Percentiles rank a stretch among this genome's conserved stretches.
These are phyloP conservation scores for Candida morakotiae DNA, from an alignment of 805 yeast species.

Conservation along the genomic window DNA sequence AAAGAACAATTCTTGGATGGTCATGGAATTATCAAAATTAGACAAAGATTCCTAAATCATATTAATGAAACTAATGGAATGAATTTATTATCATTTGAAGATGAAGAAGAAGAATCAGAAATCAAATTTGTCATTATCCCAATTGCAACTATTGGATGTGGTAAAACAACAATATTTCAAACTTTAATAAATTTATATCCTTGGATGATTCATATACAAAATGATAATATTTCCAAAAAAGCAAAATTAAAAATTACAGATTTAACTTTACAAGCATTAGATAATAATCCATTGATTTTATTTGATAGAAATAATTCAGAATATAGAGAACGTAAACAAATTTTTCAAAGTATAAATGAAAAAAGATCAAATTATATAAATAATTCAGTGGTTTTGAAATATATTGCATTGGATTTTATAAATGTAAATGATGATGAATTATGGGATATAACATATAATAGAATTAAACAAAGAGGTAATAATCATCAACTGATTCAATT, in stretches of 20 bases:
- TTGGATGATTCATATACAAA: slow-evolving; percentile 79
- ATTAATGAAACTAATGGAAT: slow-evolving; percentile 47
- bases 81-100: slow-evolving; percentile 51
- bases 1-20: slow-evolving; percentile 47
- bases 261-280: slow-evolving; percentile 33
- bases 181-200: slow-evolving; percentile 56
- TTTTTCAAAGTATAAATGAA: slow-evolving; percentile 49
- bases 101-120: slow-evolving; percentile 9
- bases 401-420: slow-evolving; percentile 68
- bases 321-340: slow-evolving; percentile 60
- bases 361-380: slow-evolving; percentile 43
- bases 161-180: slow-evolving; percentile 79
- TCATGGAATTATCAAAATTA: slow-evolving; percentile 68
- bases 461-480: slow-evolving; percentile 74
- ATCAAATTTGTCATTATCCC: slow-evolving; percentile 69
- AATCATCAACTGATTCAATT: slow-evolving; percentile 81
- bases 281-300: slow-evolving; percentile 46
- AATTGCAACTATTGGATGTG: slow-evolving; percentile 90
- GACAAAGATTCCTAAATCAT: slow-evolving; percentile 59
- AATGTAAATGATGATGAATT: slow-evolving; percentile 23
- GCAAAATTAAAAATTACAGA: slow-evolving; percentile 49
- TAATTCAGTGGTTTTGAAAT: slow-evolving; percentile 38
- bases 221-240: slow-evolving; percentile 60
- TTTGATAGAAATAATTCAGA: slow-evolving; percentile 84
- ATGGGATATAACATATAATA: slow-evolving; percentile 49